These are phyloP conservation scores for Tolypocladium pustulatum DNA, from an alignment of 2,329 filamentous ascomycete genomes.

Conservation along the genomic window DNA sequence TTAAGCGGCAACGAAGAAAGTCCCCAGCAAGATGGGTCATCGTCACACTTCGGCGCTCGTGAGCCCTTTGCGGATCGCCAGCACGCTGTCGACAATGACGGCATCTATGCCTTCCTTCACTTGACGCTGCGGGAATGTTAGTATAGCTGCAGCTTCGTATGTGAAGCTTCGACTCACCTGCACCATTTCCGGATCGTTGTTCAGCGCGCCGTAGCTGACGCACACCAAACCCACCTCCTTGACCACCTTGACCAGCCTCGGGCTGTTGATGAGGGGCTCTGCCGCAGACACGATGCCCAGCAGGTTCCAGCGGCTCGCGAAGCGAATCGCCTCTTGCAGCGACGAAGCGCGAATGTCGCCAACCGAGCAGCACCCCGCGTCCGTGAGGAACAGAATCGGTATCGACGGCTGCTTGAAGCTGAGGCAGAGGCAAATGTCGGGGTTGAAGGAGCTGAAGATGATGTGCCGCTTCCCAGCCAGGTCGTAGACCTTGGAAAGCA, in stretches of 20 bases:
- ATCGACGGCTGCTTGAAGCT: conserved; percentile 97
- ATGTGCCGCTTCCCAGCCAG: conserved; percentile 74
- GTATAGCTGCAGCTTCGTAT: background rate
- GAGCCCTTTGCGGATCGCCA: conserved; percentile 84
- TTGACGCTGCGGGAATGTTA: conserved; percentile 53
- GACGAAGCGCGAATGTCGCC: conserved; percentile 86
- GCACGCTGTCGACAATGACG: conserved; percentile 91
- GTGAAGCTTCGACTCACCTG: conserved; percentile 46
- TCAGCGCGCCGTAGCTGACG: conserved; percentile 83
- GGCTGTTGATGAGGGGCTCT: conserved; percentile 79
- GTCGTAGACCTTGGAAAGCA: conserved; percentile 84
- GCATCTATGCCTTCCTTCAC: conserved; percentile 93
- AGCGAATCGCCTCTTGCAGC: conserved; percentile 89
- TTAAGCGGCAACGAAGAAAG: background rate
- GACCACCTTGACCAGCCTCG: conserved; percentile 79
- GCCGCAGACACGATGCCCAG: conserved; percentile 85
- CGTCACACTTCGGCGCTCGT: conserved; percentile 31
- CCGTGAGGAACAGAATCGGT: conserved; percentile 87
- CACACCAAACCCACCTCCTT: conserved; percentile 92
- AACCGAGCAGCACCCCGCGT: conserved; percentile 70
- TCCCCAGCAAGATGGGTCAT: background rate
- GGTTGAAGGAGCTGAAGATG: conserved; percentile 96
- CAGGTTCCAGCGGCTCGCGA: conserved; percentile 89
- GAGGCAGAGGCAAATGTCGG: conserved; percentile 86
- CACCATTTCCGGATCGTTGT: conserved; percentile 80